Evolutionary conservation across 75 land plant genomes (phyloP).

Genomic region (Sequoia sempervirens): DNA sequence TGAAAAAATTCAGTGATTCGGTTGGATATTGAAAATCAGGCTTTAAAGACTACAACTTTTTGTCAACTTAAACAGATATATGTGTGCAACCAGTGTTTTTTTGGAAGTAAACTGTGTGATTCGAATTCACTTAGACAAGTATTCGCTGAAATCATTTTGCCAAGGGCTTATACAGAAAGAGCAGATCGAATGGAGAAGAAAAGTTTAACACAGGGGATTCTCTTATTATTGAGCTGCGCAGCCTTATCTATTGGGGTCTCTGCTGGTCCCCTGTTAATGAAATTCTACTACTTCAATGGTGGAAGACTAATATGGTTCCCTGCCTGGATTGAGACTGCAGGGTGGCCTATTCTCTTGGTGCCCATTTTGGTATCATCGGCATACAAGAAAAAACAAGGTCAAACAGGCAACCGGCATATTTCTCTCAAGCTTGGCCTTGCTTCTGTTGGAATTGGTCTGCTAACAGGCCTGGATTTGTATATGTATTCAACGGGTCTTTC

Average conservation of each 20-base stretch:
- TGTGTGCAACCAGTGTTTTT: no score
- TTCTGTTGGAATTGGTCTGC: constrained; percentile 12
- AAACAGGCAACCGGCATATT: neutral
- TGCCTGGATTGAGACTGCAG: constrained; percentile 13
- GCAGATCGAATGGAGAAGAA: neutral
- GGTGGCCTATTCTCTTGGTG: constrained; percentile 17
- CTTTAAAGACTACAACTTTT: no score
- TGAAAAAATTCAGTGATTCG: no score
- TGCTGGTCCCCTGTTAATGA: constrained; percentile 6
- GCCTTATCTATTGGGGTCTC: constrained; percentile 9
- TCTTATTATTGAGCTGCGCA: neutral
- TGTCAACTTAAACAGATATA: no score
- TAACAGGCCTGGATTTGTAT: constrained; percentile 20
- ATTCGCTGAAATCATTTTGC: no score
- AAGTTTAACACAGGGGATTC: neutral
- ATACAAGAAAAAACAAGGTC: neutral
- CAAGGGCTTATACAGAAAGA: no score
- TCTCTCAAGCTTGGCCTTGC: constrained; percentile 8
- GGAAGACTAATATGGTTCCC: constrained; percentile 23
- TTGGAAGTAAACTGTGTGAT: no score
- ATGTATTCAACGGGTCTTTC: constrained; percentile 24
- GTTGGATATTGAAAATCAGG: no score
- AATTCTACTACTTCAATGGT: constrained; percentile 21
- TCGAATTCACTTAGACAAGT: no score
- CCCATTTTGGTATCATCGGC: constrained; percentile 1